phyloP scores from a whole-genome alignment of 1,284 basidiomycete genomes.

The Agroathelia rolfsii region DNA sequence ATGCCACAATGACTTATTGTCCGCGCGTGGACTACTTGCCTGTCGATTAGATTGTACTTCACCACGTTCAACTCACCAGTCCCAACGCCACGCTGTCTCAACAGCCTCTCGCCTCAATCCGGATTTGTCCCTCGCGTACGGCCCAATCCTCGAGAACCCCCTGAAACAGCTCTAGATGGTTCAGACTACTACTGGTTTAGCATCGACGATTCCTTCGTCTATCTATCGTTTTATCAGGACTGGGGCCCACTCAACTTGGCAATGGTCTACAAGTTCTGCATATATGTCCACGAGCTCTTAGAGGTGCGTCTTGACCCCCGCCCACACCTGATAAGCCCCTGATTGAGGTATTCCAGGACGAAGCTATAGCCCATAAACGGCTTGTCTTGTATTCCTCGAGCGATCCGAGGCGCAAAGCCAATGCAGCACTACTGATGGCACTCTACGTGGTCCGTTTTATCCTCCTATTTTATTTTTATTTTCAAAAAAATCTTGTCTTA shows the following conservation, averaged over 20 bases:
- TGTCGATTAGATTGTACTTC: constrained; percentile 58
- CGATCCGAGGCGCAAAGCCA: constrained; percentile 83
- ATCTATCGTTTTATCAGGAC: constrained; percentile 91
- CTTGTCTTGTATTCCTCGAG: constrained; percentile 87
- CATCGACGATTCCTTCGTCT: constrained; percentile 86
- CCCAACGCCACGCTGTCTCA: constrained; percentile 53
- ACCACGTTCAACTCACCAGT: constrained; percentile 70
- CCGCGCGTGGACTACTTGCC: constrained; percentile 6
- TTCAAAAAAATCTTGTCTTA: too few species aligned
- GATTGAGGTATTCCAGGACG: constrained; percentile 40
- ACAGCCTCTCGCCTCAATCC: constrained; percentile 39
- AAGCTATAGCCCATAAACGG: constrained; percentile 53
- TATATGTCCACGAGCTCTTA: constrained; percentile 82
- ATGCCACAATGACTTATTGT: constrained; percentile 8
- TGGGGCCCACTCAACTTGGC: constrained; percentile 91
- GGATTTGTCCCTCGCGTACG: constrained; percentile 49
- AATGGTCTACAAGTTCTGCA: constrained; percentile 91
- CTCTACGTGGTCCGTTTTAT: constrained; percentile 69
- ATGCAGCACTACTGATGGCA: constrained; percentile 86
- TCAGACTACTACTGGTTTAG: constrained; percentile 78
- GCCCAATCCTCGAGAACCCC: constrained; percentile 44
- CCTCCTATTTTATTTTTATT: constrained; percentile 9
- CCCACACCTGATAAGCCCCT: constrained; percentile 25
- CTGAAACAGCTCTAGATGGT: constrained; percentile 55
- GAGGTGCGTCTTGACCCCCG: constrained; percentile 42